Conservation (phyloP, 1,284 basidiomycete species). For the Microbotryum violaceum region DNA sequence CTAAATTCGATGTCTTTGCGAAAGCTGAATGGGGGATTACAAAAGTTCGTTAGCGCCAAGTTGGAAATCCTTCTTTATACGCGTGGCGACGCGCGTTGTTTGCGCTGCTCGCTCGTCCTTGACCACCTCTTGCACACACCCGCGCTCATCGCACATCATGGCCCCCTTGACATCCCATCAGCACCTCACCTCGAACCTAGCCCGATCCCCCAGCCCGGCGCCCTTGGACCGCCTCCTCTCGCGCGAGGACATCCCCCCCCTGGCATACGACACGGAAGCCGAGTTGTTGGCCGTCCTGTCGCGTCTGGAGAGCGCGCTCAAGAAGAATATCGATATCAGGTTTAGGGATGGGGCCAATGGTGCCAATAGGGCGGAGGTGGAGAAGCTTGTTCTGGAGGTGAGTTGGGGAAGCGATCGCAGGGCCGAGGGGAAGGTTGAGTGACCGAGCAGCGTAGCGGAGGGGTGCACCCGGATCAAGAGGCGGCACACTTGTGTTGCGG, state of each 20-base stretch:
- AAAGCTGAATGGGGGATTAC: too few relatives aligned
- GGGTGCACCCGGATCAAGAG: not conserved
- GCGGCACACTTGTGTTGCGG: not conserved
- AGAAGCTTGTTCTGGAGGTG: conserved; percentile 20
- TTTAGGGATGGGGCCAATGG: conserved; percentile 4
- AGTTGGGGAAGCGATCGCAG: not conserved
- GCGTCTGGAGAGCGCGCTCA: conserved; percentile 9
- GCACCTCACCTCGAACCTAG: not conserved
- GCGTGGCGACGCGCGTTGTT: too few relatives aligned
- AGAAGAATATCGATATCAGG: not conserved
- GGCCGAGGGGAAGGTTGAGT: not conserved
- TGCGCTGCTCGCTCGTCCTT: too few relatives aligned
- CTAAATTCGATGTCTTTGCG: too few relatives aligned
- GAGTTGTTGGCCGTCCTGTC: conserved; percentile 18
- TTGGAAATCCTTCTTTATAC: too few relatives aligned
- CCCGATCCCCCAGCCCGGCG: not conserved
- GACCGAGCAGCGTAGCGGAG: not conserved
- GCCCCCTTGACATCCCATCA: too few relatives aligned
- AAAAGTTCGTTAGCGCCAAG: too few relatives aligned
- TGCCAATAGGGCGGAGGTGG: not conserved
- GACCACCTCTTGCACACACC: too few relatives aligned
- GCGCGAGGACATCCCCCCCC: conserved; percentile 18
- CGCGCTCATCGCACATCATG: too few relatives aligned
- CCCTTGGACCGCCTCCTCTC: too few relatives aligned
- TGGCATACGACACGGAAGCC: conserved; percentile 19